Percentiles rank a stretch among this genome's conserved stretches.
Evolutionary conservation across 306 rosid genomes (phyloP).

Genomic region (Sindora glabra): DNA sequence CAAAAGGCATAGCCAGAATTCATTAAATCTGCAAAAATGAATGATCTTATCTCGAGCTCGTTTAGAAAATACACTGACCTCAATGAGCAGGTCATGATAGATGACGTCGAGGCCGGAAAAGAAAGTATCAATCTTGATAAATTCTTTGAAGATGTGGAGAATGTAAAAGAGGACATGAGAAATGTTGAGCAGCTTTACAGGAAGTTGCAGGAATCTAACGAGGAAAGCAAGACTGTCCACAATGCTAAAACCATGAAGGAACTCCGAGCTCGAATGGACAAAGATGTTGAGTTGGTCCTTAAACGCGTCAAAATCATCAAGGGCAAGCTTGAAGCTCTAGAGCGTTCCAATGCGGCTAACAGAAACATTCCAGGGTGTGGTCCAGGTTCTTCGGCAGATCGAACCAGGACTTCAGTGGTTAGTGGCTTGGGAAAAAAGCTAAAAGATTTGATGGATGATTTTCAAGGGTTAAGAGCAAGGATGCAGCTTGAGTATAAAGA

Average conservation of each 20-base stretch:
- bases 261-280: constrained; percentile 64
- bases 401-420: constrained; percentile 87
- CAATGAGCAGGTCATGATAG: constrained; percentile 43
- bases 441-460: constrained; percentile 74
- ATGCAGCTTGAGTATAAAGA: constrained; percentile 82
- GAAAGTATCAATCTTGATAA: constrained; percentile 64
- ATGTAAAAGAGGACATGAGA: constrained; percentile 82
- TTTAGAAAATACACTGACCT: constrained; percentile 58
- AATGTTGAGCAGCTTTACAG: constrained; percentile 61
- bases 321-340: constrained; percentile 73
- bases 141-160: constrained; percentile 86
- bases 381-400: constrained; percentile 85
- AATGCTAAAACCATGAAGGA: constrained; percentile 75
- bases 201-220: constrained; percentile 64
- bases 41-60: constrained; percentile 73
- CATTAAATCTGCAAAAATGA: constrained; percentile 41
- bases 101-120: constrained; percentile 64
- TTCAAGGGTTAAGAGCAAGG: constrained; percentile 62
- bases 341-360: constrained; percentile 60
- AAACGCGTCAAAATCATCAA: constrained; percentile 59
- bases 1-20: background rate
- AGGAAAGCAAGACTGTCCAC: constrained; percentile 72
- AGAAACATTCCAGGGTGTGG: constrained; percentile 78
- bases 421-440: constrained; percentile 84
- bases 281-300: constrained; percentile 63